Conservation (phyloP, 345 rosid species). For the Chamaenerion angustifolium region DNA sequence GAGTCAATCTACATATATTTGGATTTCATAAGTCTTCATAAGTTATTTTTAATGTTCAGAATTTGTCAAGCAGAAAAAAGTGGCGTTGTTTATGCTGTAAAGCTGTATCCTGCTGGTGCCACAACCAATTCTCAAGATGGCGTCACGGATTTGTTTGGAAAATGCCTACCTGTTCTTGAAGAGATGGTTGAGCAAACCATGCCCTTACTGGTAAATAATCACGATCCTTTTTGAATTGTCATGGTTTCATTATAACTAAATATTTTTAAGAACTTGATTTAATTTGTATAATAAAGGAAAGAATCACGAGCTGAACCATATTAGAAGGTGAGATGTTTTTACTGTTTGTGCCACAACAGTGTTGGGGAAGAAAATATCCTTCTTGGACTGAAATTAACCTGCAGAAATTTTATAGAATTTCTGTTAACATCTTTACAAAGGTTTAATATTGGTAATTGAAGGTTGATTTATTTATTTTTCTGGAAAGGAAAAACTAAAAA, state of each 20-base stretch:
- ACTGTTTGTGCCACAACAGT: too few species aligned
- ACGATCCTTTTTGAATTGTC: background rate
- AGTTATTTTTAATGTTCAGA: conserved; percentile 2
- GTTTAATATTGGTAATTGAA: too few species aligned
- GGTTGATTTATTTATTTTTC: too few species aligned
- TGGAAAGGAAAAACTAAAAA: background rate
- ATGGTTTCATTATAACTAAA: background rate
- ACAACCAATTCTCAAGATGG: conserved; percentile 96
- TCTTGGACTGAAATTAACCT: too few species aligned
- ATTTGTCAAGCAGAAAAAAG: conserved; percentile 41
- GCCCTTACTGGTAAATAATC: conserved; percentile 68
- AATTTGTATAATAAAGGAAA: too few species aligned
- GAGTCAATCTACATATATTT: conserved; percentile 8
- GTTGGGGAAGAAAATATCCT: too few species aligned
- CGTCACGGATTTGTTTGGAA: conserved; percentile 82
- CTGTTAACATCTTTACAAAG: too few species aligned
- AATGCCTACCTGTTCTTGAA: conserved; percentile 78
- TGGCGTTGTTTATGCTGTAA: conserved; percentile 81
- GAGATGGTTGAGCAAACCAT: conserved; percentile 73
- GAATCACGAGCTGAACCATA: too few species aligned
- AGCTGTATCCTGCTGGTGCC: conserved; percentile 95
- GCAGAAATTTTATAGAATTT: too few species aligned
- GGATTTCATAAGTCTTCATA: background rate
- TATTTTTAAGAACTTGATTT: background rate
- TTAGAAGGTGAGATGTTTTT: too few species aligned